Evolutionary conservation across 805 yeast species (phyloP), one percentile per base, ranked within the genome.

Genomic region (Yarrowia keelungensis): DNA sequence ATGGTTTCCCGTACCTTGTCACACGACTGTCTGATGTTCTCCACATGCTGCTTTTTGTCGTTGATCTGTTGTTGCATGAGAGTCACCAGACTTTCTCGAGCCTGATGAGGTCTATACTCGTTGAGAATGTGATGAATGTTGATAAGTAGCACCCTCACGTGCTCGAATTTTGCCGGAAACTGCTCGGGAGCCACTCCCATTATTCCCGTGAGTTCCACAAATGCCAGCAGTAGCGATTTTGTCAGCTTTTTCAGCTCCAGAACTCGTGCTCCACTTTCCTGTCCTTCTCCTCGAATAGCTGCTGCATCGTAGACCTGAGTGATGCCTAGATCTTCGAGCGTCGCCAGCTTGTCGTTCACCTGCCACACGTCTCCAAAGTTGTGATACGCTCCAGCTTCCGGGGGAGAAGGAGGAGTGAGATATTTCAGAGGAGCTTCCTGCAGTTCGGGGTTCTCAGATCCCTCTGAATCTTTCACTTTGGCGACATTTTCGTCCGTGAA

Each of bases 321-420:
- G 74, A 93, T 87, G 0, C 97, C 97, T 75, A 90, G 85, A 36
- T 88, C 91, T 68, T 85, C 84, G 32, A 95, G 80, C 26, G 89
- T 85, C 1, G 96, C 95, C 53, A 92, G 83, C 73, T 85, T 86
- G 75, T 94, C 97, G 41, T 84, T 75, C 54, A 81, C 79, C 71
- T 90, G 89, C 99, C 99, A 94, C 16, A 91, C 80, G 72, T 89
- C 90, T 7, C 99, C 99, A 78, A 92, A 95, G 0, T 94, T 90
- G 56, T 97, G 80, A 76, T 94, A 94, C 39, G 86, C 85, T 9
- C 84, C 83, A 49, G 76, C 76, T 35, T 73, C 73, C 0, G 78
- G 79, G 19, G 81, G 78, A 16, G 72, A 72, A 11, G 79, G 79
- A 3, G 80, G 82, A 3, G 70, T 71, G 42, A 77, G 74, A 19